Evolutionary conservation across 768 basidiomycete genomes (phyloP), one percentile per base, ranked within the genome.

Genomic region (Filobasidium floriforme): DNA sequence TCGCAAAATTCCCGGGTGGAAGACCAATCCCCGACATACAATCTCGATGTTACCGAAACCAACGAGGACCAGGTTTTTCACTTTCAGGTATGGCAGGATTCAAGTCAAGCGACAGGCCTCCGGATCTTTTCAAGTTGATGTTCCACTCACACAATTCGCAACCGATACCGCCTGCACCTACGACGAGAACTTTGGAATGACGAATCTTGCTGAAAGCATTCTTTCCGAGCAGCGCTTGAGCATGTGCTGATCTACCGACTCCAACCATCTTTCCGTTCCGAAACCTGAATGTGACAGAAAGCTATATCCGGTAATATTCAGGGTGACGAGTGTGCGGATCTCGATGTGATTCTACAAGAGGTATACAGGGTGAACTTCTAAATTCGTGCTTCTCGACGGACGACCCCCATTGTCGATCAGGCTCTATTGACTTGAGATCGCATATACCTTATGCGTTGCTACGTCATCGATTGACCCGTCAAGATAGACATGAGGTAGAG

Each of bases 141-240:
- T 41, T 83, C 86, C 71, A 75, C 75, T 73, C 77, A 92, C 92
- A 77, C 4, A 99, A 84, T 81, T 99, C 96, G 73, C 94, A 99
- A 9, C 96, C 96, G 74, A 98, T 98, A 0, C 94, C 94, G 54
- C 93, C 93, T 51, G 92, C 92, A 32, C 96, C 96, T 40, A 99
- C 94, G 29, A 97, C 82, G 68, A 99, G 81, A 28, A 96, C 70
- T 10, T 75, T 77, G 10, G 79, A 75, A 54, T 76, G 69, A 37
- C 71, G 61, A 52, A 81, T 70, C 52, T 76, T 74, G 32, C 80
- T 75, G 71, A 85, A 84, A 18, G 92, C 79, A 70, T 88, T 86
- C 46, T 84, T 79, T 7, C 92, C 92, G 3, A 98, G 83, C 65
- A 97, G 88, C 14, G 89, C 87, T 68, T 84, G 80, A 6, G 88